Conservation (phyloP, 177 flowering plant species). For the Vitis hybrid region DNA sequence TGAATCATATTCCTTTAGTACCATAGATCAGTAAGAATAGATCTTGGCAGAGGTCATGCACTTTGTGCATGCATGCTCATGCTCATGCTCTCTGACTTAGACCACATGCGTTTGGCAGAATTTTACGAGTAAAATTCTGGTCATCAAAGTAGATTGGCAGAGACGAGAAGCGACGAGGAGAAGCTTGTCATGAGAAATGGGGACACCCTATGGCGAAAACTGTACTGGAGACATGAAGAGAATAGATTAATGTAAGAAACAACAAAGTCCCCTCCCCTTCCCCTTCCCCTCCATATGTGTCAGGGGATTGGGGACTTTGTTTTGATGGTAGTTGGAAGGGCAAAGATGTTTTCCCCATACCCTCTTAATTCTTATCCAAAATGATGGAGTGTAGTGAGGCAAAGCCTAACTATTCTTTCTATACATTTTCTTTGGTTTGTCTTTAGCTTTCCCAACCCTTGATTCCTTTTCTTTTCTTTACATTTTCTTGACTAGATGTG, state of each 20-base stretch:
- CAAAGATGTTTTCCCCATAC: conserved; percentile 35
- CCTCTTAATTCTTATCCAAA: conserved; percentile 28
- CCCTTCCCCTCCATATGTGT: conserved; percentile 6
- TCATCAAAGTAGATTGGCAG: too few relatives aligned
- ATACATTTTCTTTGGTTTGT: neutral
- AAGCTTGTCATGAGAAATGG: conserved; percentile 25
- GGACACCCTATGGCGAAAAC: conserved; percentile 12
- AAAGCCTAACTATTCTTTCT: neutral
- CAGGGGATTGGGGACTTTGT: conserved; percentile 20
- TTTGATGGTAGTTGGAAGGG: conserved; percentile 32
- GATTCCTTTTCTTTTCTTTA: conserved; percentile 1
- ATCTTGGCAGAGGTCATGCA: too few relatives aligned
- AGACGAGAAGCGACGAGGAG: conserved; percentile 14
- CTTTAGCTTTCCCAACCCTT: neutral
- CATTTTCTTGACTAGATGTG: conserved; percentile 16
- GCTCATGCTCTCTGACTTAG: too few relatives aligned
- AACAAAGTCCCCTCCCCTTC: conserved; percentile 6
- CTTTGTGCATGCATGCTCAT: too few relatives aligned
- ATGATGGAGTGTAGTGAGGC: conserved; percentile 15
- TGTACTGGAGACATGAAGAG: conserved; percentile 15
- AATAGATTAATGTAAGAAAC: neutral
- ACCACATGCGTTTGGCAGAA: conserved; percentile 12
- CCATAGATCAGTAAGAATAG: too few relatives aligned
- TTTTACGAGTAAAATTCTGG: neutral
- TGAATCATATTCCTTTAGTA: too few relatives aligned